These are phyloP conservation scores for Chlorella sp. DNA, from an alignment of 139 green algal genomes.

Conservation along the genomic window DNA sequence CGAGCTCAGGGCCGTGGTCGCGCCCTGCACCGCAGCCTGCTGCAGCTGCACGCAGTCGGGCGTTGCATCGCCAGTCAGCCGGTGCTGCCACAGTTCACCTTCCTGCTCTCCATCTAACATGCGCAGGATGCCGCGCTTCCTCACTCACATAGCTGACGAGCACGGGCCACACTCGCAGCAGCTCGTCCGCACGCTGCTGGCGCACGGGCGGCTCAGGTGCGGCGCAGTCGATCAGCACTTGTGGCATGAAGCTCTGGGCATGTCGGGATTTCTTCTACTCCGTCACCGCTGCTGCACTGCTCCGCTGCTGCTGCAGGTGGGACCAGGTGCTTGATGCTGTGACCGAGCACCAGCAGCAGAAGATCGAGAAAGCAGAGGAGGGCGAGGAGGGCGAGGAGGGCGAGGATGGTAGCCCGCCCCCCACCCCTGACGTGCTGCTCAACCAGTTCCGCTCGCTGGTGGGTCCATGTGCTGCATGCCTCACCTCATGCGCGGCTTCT, in stretches of 20 bases:
- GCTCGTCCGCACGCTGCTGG: conserved; percentile 64
- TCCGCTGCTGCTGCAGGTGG: not conserved
- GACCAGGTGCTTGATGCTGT: conserved; percentile 28
- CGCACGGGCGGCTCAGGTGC: conserved; percentile 64
- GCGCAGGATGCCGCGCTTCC: conserved; percentile 61
- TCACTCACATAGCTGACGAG: conserved; percentile 64
- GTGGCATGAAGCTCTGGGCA: not conserved
- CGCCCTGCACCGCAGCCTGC: too few species aligned
- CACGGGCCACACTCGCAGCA: conserved; percentile 18
- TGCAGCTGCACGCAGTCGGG: too few species aligned
- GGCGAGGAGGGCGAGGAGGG: conserved; percentile 10
- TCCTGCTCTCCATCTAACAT: not conserved
- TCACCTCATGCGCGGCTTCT: too few species aligned
- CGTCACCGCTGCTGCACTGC: not conserved
- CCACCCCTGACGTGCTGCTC: not conserved
- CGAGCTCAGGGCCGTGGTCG: too few species aligned
- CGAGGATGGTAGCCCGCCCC: not conserved
- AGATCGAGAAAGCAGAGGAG: too few species aligned
- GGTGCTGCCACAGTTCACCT: not conserved
- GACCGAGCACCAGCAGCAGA: conserved; percentile 2
- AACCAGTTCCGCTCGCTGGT: conserved; percentile 27
- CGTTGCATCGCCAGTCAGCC: too few species aligned
- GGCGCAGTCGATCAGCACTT: not conserved
- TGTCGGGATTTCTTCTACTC: not conserved
- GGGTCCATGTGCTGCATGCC: too few species aligned